Conservation (phyloP, 768 basidiomycete genomes). For the Leucocoprinus sp. region DNA sequence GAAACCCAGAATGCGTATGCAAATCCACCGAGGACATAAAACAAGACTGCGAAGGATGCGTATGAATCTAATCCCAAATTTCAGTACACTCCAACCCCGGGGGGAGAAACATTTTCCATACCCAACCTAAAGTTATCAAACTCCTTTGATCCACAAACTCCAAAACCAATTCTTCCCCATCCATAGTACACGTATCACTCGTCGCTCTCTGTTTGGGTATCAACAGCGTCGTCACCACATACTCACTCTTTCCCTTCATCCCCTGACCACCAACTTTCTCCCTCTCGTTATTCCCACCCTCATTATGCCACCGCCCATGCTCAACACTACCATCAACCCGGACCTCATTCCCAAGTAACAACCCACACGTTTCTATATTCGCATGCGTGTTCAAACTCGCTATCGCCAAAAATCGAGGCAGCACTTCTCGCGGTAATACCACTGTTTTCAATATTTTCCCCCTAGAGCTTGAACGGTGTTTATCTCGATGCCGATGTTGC, state of each 20-base stretch:
- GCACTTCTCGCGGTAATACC: constrained; percentile 60
- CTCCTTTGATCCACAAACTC: constrained; percentile 76
- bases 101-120: constrained; percentile 23
- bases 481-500: not conserved
- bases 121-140: constrained; percentile 88
- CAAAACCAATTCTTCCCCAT: constrained; percentile 81
- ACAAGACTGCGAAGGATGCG: constrained; percentile 85
- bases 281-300: not conserved
- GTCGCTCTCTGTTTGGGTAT: constrained; percentile 87
- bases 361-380: constrained; percentile 82
- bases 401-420: constrained; percentile 69
- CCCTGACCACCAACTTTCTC: too few relatives aligned
- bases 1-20: constrained; percentile 87
- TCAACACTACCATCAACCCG: not conserved
- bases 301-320: not conserved
- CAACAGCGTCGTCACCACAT: constrained; percentile 69
- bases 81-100: not conserved
- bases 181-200: constrained; percentile 89
- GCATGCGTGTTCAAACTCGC: constrained; percentile 70
- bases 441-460: constrained; percentile 43
- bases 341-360: constrained; percentile 60
- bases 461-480: not conserved
- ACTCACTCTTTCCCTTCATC: constrained; percentile 45
- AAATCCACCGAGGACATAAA: constrained; percentile 95
- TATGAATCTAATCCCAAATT: constrained; percentile 61